Evolutionary conservation across 352 stramenopile genomes (phyloP).

Genomic region (Aphanomyces cochlioides): DNA sequence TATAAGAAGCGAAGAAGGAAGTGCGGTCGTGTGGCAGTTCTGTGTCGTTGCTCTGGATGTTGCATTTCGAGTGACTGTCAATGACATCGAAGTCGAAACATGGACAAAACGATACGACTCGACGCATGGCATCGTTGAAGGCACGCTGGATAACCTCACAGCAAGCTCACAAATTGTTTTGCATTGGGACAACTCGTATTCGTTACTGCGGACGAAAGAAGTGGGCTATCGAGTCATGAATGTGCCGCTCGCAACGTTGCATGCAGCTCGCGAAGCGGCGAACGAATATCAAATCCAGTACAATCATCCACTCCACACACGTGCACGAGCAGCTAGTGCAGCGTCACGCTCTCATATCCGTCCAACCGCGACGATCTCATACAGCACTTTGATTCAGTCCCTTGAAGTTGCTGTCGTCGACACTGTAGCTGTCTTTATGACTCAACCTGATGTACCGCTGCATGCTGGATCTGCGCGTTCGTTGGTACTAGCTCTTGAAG

Average conservation of each 20-base stretch:
- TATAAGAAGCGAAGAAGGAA: background rate
- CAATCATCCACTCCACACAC: conserved; percentile 30
- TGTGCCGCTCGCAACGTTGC: conserved; percentile 41
- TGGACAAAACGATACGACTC: background rate
- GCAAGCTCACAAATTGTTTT: conserved; percentile 31
- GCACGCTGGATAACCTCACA: conserved; percentile 5
- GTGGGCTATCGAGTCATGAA: conserved; percentile 56
- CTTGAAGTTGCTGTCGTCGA: conserved; percentile 53
- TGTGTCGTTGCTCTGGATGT: background rate
- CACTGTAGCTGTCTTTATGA: conserved; percentile 67
- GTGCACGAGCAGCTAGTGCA: conserved; percentile 30
- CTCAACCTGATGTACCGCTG: conserved; percentile 58
- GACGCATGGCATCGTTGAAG: conserved; percentile 7
- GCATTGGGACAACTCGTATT: conserved; percentile 76
- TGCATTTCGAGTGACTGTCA: conserved; percentile 6
- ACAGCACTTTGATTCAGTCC: conserved; percentile 30
- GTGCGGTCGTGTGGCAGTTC: conserved; percentile 18
- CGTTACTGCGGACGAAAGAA: conserved; percentile 59
- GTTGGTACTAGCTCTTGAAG: conserved; percentile 61
- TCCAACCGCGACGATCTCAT: conserved; percentile 36
- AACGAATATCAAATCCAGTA: conserved; percentile 40
- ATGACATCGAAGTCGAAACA: background rate
- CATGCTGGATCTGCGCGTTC: conserved; percentile 63
- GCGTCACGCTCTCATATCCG: conserved; percentile 37
- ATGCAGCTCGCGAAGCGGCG: conserved; percentile 48